Evolutionary conservation across 371 early-diverging fungal species (phyloP).

Genomic region (Chytridium lagenaria): DNA sequence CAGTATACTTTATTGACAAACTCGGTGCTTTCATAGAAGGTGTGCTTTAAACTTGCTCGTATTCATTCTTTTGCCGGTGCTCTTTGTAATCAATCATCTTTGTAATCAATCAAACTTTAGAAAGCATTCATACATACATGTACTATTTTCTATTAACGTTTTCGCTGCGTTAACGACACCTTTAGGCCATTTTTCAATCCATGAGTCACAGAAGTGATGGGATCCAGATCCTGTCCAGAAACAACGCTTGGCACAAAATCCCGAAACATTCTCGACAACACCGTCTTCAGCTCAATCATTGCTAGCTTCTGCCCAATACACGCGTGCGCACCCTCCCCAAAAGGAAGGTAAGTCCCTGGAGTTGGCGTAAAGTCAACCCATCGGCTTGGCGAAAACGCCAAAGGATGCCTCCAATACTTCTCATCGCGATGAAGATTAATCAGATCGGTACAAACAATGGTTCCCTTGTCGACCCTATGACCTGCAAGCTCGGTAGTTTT

Average conservation of each 20-base stretch:
- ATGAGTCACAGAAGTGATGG: constrained; percentile 18
- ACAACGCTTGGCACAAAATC: constrained; percentile 11
- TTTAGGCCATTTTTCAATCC: constrained; percentile 37
- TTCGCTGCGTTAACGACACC: not conserved
- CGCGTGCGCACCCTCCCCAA: constrained; percentile 47
- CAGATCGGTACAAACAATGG: constrained; percentile 34
- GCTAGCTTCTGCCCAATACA: constrained; percentile 45
- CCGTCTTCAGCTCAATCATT: constrained; percentile 19
- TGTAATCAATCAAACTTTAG: too few species aligned
- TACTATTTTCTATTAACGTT: not conserved
- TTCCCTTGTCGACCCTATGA: constrained; percentile 30
- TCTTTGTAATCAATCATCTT: too few species aligned
- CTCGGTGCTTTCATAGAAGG: not conserved
- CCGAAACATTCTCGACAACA: constrained; percentile 11
- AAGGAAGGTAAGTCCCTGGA: constrained; percentile 42
- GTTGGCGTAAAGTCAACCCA: constrained; percentile 35
- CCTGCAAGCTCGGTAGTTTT: constrained; percentile 24
- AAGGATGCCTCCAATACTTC: constrained; percentile 45
- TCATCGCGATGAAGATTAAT: constrained; percentile 33
- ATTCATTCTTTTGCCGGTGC: not conserved
- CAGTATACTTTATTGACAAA: too few species aligned
- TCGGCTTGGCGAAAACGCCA: constrained; percentile 46
- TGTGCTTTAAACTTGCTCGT: not conserved
- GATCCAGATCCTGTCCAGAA: constrained; percentile 21
- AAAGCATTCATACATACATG: too few species aligned